Conservation (phyloP, 2,329 filamentous ascomycete species). For the Phaeosphaeriaceae sp. region DNA sequence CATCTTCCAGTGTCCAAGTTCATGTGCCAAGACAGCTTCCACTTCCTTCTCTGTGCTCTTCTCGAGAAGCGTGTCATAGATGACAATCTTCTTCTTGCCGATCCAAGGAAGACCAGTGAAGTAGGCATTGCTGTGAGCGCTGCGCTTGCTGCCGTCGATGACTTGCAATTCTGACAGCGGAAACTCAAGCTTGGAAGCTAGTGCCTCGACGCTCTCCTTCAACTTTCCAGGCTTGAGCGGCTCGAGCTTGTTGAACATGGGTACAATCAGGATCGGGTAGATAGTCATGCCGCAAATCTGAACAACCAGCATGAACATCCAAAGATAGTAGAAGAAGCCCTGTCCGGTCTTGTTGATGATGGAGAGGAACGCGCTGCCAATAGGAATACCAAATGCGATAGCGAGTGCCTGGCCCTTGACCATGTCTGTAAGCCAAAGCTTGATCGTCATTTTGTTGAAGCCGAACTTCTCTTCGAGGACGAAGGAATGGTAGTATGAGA, state of each 20-base stretch:
- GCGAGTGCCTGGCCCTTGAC: slow-evolving; percentile 87
- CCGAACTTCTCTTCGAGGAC: slow-evolving; percentile 96
- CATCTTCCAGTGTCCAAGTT: slow-evolving; percentile 96
- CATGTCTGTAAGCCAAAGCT: slow-evolving; percentile 87
- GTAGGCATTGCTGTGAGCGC: slow-evolving; percentile 88
- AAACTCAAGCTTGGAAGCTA: slow-evolving; percentile 86
- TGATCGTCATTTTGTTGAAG: slow-evolving; percentile 97
- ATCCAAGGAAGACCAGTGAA: slow-evolving; percentile 95
- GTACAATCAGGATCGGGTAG: slow-evolving; percentile 92
- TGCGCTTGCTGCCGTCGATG: slow-evolving; percentile 90
- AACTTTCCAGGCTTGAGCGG: slow-evolving; percentile 86
- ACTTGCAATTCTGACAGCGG: slow-evolving; percentile 92
- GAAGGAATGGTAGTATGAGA: slow-evolving; percentile 91
- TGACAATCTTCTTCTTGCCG: slow-evolving; percentile 96
- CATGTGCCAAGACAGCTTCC: slow-evolving; percentile 91
- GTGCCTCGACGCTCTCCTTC: slow-evolving; percentile 84
- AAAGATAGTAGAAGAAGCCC: slow-evolving; percentile 97
- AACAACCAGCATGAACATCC: slow-evolving; percentile 87
- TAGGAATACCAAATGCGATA: slow-evolving; percentile 80
- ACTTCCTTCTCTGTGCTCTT: slow-evolving; percentile 93
- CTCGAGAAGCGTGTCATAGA: slow-evolving; percentile 96
- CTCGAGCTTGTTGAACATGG: slow-evolving; percentile 97
- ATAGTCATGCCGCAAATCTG: slow-evolving; percentile 96
- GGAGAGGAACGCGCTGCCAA: slow-evolving; percentile 88
- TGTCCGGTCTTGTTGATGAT: slow-evolving; percentile 95